Percentiles rank a stretch among this genome's conserved stretches.
These are phyloP conservation scores for Liriodendron chinense DNA, from an alignment of 164 flowering plant genomes.

Conservation along the genomic window DNA sequence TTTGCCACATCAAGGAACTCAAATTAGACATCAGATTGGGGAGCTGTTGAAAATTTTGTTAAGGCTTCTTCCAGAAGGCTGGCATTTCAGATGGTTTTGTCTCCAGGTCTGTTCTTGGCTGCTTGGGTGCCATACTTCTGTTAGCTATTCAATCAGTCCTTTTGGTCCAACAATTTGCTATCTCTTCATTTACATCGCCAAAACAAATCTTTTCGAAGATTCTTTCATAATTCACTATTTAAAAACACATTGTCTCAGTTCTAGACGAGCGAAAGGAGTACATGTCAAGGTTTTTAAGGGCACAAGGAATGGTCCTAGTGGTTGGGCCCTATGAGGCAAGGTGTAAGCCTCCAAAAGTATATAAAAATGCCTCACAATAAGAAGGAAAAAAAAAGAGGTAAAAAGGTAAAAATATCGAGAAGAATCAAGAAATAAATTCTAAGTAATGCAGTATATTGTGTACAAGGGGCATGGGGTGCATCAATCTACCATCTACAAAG, in stretches of 20 bases:
- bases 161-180: neutral
- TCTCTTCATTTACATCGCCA: neutral
- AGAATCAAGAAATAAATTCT: no score
- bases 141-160: neutral
- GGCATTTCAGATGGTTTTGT: slow-evolving; percentile 24
- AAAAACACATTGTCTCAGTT: neutral
- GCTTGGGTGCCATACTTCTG: neutral
- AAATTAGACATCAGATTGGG: slow-evolving; percentile 30
- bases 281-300: no score
- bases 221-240: neutral
- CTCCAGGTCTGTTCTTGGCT: slow-evolving; percentile 38
- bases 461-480: no score
- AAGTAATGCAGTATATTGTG: no score
- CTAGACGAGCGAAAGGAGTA: no score
- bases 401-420: no score
- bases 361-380: no score
- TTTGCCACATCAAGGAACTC: slow-evolving; percentile 55
- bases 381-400: no score
- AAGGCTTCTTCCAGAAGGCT: slow-evolving; percentile 44
- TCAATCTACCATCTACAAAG: no score
- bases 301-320: no score
- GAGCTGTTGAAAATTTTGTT: slow-evolving; percentile 45
- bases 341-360: no score
- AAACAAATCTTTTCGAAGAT: neutral
- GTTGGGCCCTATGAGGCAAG: no score